These are phyloP conservation scores for Penicillium italicum DNA, from an alignment of 2,329 filamentous ascomycete species.

Conservation along the genomic window DNA sequence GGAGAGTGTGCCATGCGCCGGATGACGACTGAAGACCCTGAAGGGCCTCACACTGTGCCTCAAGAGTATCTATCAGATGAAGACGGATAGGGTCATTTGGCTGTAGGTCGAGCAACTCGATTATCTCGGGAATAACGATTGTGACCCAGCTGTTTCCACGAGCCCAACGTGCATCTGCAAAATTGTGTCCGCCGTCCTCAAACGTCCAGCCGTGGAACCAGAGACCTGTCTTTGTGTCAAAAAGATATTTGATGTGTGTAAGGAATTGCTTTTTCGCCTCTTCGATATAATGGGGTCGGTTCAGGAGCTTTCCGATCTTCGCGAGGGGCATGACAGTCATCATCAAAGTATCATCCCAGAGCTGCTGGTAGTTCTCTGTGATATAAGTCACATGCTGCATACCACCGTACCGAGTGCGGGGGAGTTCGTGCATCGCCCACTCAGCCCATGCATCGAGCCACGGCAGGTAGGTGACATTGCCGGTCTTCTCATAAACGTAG, in stretches of 20 bases:
- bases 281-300: constrained; percentile 67
- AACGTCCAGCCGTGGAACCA: constrained; percentile 85
- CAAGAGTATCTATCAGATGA: constrained; percentile 53
- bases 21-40: constrained; percentile 56
- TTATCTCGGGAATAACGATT: constrained; percentile 77
- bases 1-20: constrained; percentile 71
- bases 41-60: constrained; percentile 66
- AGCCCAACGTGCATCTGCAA: constrained; percentile 55
- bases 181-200: constrained; percentile 60
- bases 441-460: constrained; percentile 80
- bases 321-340: constrained; percentile 80
- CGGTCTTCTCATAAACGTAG: constrained; percentile 71
- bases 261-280: constrained; percentile 77
- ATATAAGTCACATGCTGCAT: constrained; percentile 76
- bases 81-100: constrained; percentile 58
- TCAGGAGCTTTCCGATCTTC: constrained; percentile 70
- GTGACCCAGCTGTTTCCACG: constrained; percentile 66
- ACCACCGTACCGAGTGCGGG: constrained; percentile 65
- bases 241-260: constrained; percentile 73
- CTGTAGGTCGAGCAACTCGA: constrained; percentile 65
- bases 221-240: constrained; percentile 66
- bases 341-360: constrained; percentile 86
- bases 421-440: constrained; percentile 75
- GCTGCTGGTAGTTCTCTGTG: constrained; percentile 66
- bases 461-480: constrained; percentile 65